Percentiles rank a stretch among this genome's conserved stretches.
Evolutionary conservation across 495 filamentous ascomycete genomes (phyloP).

Genomic region (Hypoxylon fuscum): DNA sequence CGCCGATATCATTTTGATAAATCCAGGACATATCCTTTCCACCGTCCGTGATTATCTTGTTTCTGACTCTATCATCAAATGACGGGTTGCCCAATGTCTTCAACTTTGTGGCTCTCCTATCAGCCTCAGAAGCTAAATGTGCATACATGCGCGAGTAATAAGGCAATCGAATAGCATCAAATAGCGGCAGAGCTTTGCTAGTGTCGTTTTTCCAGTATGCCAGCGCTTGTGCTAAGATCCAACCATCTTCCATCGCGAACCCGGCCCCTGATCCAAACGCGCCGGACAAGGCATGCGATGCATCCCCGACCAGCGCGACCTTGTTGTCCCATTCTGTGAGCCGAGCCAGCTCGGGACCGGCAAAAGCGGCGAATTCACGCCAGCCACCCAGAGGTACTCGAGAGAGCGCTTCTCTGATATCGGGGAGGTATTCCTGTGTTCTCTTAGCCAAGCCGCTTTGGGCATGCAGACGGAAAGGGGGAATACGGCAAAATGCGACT

Average conservation of each 20-base stretch:
- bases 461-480: not conserved
- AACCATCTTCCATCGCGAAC: conserved; percentile 62
- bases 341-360: conserved; percentile 50
- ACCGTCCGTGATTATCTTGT: conserved; percentile 45
- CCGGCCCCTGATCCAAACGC: conserved; percentile 60
- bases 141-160: conserved; percentile 57
- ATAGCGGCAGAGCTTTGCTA: conserved; percentile 50
- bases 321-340: conserved; percentile 54
- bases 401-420: conserved; percentile 47
- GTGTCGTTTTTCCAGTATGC: conserved; percentile 42
- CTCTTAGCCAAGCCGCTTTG: not conserved
- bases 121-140: conserved; percentile 43
- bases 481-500: conserved; percentile 46
- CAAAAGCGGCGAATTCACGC: conserved; percentile 57
- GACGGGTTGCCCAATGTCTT: conserved; percentile 30
- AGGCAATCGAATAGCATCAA: conserved; percentile 54
- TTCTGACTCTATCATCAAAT: conserved; percentile 40
- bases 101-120: conserved; percentile 36
- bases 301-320: conserved; percentile 58
- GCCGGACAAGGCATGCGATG: conserved; percentile 59
- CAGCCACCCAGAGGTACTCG: conserved; percentile 50
- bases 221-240: conserved; percentile 56
- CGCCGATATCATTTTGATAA: conserved; percentile 56
- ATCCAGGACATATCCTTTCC: conserved; percentile 55
- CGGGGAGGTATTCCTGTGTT: conserved; percentile 46